phyloP scores from a whole-genome alignment of 345 rosid genomes.

The Sisymbrium irio region DNA sequence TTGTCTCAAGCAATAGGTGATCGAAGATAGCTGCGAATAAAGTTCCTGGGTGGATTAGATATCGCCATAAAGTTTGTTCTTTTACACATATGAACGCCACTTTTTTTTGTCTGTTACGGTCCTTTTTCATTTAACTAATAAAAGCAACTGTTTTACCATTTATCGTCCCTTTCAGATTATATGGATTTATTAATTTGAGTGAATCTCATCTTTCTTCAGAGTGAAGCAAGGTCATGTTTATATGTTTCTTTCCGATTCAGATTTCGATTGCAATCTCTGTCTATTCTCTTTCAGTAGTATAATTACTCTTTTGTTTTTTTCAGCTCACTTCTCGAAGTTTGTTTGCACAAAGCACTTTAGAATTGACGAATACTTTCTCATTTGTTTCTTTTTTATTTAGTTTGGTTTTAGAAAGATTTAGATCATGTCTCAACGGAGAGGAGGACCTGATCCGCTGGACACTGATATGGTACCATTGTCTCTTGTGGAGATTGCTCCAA shows the following conservation, averaged over 20 bases:
- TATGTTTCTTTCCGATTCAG: neutral
- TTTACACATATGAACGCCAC: too few species aligned
- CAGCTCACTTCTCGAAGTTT: neutral
- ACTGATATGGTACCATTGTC: conserved; percentile 63
- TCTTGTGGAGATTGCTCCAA: conserved; percentile 52
- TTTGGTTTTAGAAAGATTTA: neutral
- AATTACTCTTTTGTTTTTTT: neutral
- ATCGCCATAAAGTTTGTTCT: too few species aligned
- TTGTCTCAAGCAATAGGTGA: too few species aligned
- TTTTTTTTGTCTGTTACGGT: too few species aligned
- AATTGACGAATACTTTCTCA: neutral
- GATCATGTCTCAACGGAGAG: conserved; percentile 35
- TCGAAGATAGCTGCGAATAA: too few species aligned
- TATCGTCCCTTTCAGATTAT: too few species aligned
- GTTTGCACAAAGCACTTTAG: neutral
- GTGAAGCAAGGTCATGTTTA: too few species aligned
- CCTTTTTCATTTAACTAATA: too few species aligned
- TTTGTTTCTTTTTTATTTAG: neutral
- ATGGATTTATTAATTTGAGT: too few species aligned
- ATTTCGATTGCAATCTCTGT: neutral
- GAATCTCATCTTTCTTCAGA: too few species aligned
- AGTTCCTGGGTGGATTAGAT: too few species aligned
- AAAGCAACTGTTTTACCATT: too few species aligned
- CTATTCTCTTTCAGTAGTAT: neutral
- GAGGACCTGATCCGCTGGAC: conserved; percentile 15